Conservation (phyloP, 805 yeast genomes). For the Candida ortonii region DNA sequence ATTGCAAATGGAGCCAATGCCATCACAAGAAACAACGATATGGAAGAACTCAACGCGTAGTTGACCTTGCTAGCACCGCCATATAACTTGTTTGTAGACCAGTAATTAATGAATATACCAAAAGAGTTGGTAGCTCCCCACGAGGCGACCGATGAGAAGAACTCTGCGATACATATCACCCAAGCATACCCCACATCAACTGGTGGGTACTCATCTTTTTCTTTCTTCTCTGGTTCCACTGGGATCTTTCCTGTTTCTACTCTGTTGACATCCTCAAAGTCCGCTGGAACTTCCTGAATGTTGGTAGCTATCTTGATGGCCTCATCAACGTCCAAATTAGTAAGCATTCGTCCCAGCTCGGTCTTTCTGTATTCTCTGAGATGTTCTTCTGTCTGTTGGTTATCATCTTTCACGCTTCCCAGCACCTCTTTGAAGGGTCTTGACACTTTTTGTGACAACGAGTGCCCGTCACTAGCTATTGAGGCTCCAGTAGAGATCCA, state of each 20-base stretch:
- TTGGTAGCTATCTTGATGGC: conserved; percentile 21
- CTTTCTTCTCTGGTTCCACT: too few relatives aligned
- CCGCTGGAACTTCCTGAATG: conserved; percentile 1
- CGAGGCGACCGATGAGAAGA: conserved; percentile 45
- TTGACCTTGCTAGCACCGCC: conserved; percentile 52
- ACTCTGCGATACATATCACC: conserved; percentile 43
- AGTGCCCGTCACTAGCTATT: too few relatives aligned
- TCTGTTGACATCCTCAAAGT: background rate
- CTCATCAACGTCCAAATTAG: conserved; percentile 22
- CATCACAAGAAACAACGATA: conserved; percentile 21
- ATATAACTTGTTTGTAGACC: conserved; percentile 45
- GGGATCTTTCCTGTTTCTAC: conserved; percentile 6
- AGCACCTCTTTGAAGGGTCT: conserved; percentile 4
- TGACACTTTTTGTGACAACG: conserved; percentile 4
- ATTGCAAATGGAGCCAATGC: conserved; percentile 23
- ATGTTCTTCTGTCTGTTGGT: conserved; percentile 17
- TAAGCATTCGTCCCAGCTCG: conserved; percentile 20
- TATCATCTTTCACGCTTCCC: conserved; percentile 21
- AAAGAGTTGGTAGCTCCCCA: conserved; percentile 68
- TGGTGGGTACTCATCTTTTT: conserved; percentile 18
- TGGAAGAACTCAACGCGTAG: conserved; percentile 60
- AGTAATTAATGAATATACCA: conserved; percentile 57
- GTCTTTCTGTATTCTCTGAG: conserved; percentile 10
- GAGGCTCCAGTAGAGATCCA: too few relatives aligned
- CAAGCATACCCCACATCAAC: conserved; percentile 60